Percentiles rank a stretch among this genome's conserved stretches.
phyloP scores from a whole-genome alignment of 495 filamentous ascomycete species.

The Opeltia flavorubescens region DNA sequence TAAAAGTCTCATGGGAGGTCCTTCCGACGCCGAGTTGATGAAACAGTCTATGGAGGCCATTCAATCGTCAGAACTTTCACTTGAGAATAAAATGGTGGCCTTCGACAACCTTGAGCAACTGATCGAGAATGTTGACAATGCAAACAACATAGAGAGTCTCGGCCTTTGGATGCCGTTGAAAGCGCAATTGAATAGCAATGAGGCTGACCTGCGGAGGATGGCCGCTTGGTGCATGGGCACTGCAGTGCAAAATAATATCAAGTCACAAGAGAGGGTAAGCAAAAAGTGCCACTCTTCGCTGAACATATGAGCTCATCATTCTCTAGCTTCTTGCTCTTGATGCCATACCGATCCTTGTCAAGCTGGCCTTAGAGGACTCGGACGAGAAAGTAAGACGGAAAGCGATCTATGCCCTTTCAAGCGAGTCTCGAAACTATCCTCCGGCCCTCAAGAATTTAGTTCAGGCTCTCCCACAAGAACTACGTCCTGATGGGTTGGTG shows the following conservation, averaged over 20 bases:
- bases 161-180: conserved; percentile 72
- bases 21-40: conserved; percentile 85
- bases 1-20: conserved; percentile 60
- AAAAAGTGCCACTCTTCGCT: not conserved
- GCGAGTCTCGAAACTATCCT: conserved; percentile 72
- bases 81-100: conserved; percentile 70
- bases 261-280: conserved; percentile 58
- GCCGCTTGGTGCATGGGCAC: conserved; percentile 90
- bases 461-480: not conserved
- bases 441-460: conserved; percentile 33
- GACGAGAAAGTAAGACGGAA: conserved; percentile 64
- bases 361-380: conserved; percentile 43
- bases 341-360: conserved; percentile 53
- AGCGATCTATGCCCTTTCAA: conserved; percentile 75
- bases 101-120: conserved; percentile 96
- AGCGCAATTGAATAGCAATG: conserved; percentile 45
- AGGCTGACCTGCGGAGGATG: conserved; percentile 58
- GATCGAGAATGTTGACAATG: conserved; percentile 85
- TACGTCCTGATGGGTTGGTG: not conserved
- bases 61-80: conserved; percentile 41
- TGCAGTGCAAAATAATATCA: conserved; percentile 88
- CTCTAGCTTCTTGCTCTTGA: conserved; percentile 49
- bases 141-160: conserved; percentile 72
- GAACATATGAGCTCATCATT: conserved; percentile 12
- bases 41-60: conserved; percentile 63